Evolutionary conservation across 305 asterid genomes (phyloP).

Genomic region (Fraxinus platypoda): DNA sequence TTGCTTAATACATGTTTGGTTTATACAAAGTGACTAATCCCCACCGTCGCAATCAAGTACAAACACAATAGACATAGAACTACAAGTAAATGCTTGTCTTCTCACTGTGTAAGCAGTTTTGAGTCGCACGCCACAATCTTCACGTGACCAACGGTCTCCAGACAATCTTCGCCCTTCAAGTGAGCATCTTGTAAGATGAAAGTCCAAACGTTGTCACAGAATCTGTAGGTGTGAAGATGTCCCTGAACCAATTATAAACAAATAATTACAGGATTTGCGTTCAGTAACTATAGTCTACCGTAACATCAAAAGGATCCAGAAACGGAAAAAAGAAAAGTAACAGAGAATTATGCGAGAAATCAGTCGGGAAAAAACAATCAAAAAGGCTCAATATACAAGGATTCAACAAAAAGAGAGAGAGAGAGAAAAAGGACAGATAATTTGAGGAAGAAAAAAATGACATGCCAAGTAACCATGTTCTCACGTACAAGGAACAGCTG

Average conservation of each 20-base stretch:
- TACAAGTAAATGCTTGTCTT: not conserved
- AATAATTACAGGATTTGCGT: not conserved
- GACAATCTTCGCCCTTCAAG: conserved; percentile 82
- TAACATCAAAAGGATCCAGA: not conserved
- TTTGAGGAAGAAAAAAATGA: not conserved
- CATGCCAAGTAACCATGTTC: not conserved
- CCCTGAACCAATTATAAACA: conserved; percentile 48
- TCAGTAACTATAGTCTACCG: not conserved
- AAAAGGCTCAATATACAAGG: not conserved
- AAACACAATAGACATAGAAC: not conserved
- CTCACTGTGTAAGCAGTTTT: conserved; percentile 77
- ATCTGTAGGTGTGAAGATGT: conserved; percentile 96
- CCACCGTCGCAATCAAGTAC: not conserved
- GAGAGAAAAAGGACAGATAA: not conserved
- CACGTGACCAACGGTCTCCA: conserved; percentile 67
- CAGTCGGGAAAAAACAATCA: not conserved
- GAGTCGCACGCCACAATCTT: conserved; percentile 98
- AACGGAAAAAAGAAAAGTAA: not conserved
- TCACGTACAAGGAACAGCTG: not conserved
- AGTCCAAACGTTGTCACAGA: conserved; percentile 99
- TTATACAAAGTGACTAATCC: not conserved
- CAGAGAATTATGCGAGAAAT: not conserved
- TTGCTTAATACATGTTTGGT: not conserved
- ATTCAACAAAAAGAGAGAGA: not conserved
- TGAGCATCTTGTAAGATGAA: conserved; percentile 84